phyloP scores from a whole-genome alignment of 768 basidiomycete species.

The Lenzites betulinus region DNA sequence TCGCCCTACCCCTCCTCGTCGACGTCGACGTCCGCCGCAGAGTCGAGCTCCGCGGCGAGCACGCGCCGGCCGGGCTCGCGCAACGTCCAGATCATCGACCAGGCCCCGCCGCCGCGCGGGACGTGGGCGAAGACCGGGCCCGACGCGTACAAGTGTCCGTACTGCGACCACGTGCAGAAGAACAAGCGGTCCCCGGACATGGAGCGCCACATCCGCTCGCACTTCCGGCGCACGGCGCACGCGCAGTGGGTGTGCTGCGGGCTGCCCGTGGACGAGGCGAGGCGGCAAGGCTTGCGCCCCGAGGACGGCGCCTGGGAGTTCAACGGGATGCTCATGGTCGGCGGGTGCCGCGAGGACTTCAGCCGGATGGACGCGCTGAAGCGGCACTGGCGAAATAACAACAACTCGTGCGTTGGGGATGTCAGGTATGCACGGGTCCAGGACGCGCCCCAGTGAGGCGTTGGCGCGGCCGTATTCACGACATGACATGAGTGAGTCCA shows the following conservation, averaged over 20 bases:
- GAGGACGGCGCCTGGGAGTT: constrained; percentile 22
- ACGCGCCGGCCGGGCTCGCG: constrained; percentile 37
- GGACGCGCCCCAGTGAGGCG: constrained; percentile 2
- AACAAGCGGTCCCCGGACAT: constrained; percentile 60
- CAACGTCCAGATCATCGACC: constrained; percentile 44
- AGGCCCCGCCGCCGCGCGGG: constrained; percentile 22
- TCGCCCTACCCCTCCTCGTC: constrained; percentile 28
- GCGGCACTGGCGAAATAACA: constrained; percentile 32
- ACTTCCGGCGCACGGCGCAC: constrained; percentile 35
- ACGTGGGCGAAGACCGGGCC: constrained; percentile 27
- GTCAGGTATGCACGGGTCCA: constrained; percentile 12
- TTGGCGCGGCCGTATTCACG: no score
- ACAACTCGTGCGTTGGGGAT: constrained; percentile 15
- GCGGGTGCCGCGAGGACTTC: constrained; percentile 42
- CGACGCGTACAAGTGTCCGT: constrained; percentile 46
- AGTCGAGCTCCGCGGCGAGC: constrained; percentile 1
- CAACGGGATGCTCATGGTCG: constrained; percentile 35
- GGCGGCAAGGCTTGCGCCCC: not conserved
- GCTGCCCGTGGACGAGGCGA: constrained; percentile 31
- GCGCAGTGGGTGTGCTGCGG: constrained; percentile 43
- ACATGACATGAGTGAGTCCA: not conserved
- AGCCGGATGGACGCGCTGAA: constrained; percentile 44
- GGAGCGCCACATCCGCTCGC: constrained; percentile 59
- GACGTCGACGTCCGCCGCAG: constrained; percentile 35
- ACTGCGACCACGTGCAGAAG: constrained; percentile 48